A percentile compares a stretch with the other conserved stretches of the same genome.
phyloP scores from a whole-genome alignment of 257 asterid genomes.

The Striga asiatica region DNA sequence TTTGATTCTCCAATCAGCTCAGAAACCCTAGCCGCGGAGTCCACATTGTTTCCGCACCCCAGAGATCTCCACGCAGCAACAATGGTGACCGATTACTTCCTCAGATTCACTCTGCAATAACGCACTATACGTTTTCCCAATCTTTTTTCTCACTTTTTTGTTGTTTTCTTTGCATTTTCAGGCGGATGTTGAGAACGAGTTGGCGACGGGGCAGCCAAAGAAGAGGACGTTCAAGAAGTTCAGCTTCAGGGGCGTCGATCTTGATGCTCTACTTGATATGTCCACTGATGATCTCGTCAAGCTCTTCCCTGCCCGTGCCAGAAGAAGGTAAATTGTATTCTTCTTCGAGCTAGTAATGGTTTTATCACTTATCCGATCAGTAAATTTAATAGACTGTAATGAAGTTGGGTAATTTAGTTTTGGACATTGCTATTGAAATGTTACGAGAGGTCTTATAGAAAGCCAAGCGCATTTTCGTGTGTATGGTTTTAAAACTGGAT shows the following conservation, averaged over 20 bases:
- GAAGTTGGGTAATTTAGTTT: too few species aligned
- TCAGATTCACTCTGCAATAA: neutral
- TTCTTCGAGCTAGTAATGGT: too few species aligned
- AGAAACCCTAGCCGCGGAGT: conserved; percentile 20
- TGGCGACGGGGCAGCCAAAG: conserved; percentile 53
- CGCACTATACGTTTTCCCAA: neutral
- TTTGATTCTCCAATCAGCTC: neutral
- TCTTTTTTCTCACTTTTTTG: neutral
- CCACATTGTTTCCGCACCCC: neutral
- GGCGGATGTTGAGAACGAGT: conserved; percentile 70
- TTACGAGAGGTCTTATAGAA: too few species aligned
- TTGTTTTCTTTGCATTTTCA: neutral
- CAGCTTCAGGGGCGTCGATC: conserved; percentile 83
- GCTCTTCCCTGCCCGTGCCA: conserved; percentile 61
- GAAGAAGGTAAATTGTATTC: conserved; percentile 79
- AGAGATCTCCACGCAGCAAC: neutral
- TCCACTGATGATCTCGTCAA: conserved; percentile 74
- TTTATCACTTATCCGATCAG: too few species aligned
- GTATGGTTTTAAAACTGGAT: too few species aligned
- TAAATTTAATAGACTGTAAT: too few species aligned
- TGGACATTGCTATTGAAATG: too few species aligned
- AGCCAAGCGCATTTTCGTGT: too few species aligned
- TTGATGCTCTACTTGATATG: conserved; percentile 83
- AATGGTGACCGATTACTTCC: conserved; percentile 15
- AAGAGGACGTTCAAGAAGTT: conserved; percentile 89